Conservation (phyloP, 2,329 filamentous ascomycete species). For the Pseudocercospora fuligena region DNA sequence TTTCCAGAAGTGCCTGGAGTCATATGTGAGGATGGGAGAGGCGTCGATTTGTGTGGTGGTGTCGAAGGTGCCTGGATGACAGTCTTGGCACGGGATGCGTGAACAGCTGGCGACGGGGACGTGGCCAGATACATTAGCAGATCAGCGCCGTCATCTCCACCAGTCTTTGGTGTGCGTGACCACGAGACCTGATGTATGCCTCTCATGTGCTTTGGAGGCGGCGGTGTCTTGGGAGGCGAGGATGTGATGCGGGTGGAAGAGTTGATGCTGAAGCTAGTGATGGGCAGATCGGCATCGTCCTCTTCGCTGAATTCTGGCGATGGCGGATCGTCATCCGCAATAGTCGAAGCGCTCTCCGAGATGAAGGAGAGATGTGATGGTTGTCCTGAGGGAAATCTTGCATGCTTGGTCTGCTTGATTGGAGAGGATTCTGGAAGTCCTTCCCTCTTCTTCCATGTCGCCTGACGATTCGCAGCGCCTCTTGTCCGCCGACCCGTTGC, state of each 20-base stretch:
- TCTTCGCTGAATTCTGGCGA: slow-evolving; percentile 71
- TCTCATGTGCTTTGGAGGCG: slow-evolving; percentile 51
- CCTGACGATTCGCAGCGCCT: slow-evolving; percentile 46
- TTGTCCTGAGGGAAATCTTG: slow-evolving; percentile 71
- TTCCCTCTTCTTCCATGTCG: slow-evolving; percentile 77
- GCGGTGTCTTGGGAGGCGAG: slow-evolving; percentile 87
- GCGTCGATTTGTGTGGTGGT: slow-evolving; percentile 59
- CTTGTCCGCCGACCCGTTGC: slow-evolving; percentile 39
- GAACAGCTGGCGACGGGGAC: slow-evolving; percentile 80
- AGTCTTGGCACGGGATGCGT: slow-evolving; percentile 43
- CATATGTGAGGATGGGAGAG: slow-evolving; percentile 83
- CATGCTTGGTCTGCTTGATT: slow-evolving; percentile 74
- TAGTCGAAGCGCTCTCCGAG: slow-evolving; percentile 66
- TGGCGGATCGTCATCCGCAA: slow-evolving; percentile 63
- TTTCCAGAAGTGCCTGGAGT: slow-evolving; percentile 70
- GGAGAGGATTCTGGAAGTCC: slow-evolving; percentile 85
- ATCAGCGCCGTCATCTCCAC: slow-evolving; percentile 77
- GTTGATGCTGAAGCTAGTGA: slow-evolving; percentile 70
- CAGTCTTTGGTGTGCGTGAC: slow-evolving; percentile 61
- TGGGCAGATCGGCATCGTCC: slow-evolving; percentile 79
- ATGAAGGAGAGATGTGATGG: slow-evolving; percentile 80
- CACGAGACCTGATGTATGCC: slow-evolving; percentile 46
- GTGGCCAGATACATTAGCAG: slow-evolving; percentile 87
- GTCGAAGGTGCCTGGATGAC: slow-evolving; percentile 58
- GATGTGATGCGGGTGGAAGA: slow-evolving; percentile 59